Conservation (phyloP, 495 filamentous ascomycete species). For the Daldinia decipiens region DNA sequence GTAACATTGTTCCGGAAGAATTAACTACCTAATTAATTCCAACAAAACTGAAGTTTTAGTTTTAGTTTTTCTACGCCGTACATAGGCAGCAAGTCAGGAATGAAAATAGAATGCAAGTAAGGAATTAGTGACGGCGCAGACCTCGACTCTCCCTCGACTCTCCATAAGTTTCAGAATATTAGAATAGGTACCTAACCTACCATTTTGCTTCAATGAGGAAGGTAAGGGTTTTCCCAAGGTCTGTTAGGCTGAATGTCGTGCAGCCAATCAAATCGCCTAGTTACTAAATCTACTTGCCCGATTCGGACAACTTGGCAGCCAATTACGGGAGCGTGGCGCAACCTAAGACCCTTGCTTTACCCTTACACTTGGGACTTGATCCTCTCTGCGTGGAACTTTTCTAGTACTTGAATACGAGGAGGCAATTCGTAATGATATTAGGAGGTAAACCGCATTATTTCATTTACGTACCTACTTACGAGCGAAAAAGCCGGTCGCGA, state of each 20-base stretch:
- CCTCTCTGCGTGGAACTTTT: conserved; percentile 2
- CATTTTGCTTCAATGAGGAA: conserved; percentile 14
- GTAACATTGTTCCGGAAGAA: conserved; percentile 27
- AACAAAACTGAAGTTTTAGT: conserved; percentile 17
- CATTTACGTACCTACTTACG: conserved; percentile 6
- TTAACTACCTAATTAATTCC: too few relatives aligned
- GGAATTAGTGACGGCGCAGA: conserved; percentile 21
- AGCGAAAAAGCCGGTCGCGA: conserved; percentile 22
- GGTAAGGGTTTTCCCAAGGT: conserved; percentile 7
- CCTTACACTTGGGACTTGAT: conserved; percentile 19
- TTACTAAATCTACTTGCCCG: conserved; percentile 28
- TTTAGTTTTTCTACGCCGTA: conserved; percentile 21
- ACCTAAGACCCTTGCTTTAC: conserved; percentile 8
- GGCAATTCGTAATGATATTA: neutral
- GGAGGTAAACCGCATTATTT: neutral
- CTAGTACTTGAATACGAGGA: conserved; percentile 8
- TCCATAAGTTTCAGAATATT: conserved; percentile 36
- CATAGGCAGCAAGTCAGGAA: conserved; percentile 7
- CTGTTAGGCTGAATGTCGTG: conserved; percentile 1
- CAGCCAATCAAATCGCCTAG: conserved; percentile 24
- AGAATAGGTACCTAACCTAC: too few relatives aligned
- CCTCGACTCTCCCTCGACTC: conserved; percentile 9
- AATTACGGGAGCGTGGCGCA: conserved; percentile 11
- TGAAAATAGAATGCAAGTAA: conserved; percentile 11
- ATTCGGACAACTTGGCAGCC: conserved; percentile 30